Evolutionary conservation across 805 yeast species (phyloP), one percentile per base, ranked within the genome.

Genomic region (Kuraishia hungarica): DNA sequence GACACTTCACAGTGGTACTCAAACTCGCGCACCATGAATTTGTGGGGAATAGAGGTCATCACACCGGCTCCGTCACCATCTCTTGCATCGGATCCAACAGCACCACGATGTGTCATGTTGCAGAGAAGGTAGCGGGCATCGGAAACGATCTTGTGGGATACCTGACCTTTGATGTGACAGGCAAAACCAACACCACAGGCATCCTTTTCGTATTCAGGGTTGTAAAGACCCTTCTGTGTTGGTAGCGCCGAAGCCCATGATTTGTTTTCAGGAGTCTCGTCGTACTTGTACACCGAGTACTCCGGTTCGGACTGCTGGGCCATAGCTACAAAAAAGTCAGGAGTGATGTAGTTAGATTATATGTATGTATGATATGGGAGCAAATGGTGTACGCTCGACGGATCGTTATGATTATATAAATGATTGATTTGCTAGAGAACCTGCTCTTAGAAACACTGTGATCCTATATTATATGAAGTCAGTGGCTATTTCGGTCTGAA

Each of bases 61-160:
- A 93, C 90, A 71, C 99, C 99, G 26, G 99, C 99, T 72, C 99
- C 99, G 69, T 93, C 99, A 72, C 99, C 99, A 69, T 93, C 97
- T 64, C 91, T 83, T 22, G 97, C 96, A 67, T 92, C 97, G 1
- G 90, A 78, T 57, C 97, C 96, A 58, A 92, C 97, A 48, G 98
- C 98, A 68, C 99, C 99, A 75, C 99, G 84, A 72, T 93, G 99
- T 58, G 97, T 89, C 99, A 93, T 94, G 74, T 94, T 93, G 76
- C 98, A 92, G 55, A 93, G 82, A 64, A 93, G 75, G 67, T 81
- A 83, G 62, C 83, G 78, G 48, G 97, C 97, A 74, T 94, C 98
- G 48, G 96, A 84, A 57, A 93, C 91, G 63, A 93, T 90, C 68
- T 92, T 91, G 76, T 94, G 99, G 54, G 96, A 86, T 26, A 84